These are phyloP conservation scores for Metschnikowia gelsemii DNA, from an alignment of 805 yeast species.

Conservation along the genomic window DNA sequence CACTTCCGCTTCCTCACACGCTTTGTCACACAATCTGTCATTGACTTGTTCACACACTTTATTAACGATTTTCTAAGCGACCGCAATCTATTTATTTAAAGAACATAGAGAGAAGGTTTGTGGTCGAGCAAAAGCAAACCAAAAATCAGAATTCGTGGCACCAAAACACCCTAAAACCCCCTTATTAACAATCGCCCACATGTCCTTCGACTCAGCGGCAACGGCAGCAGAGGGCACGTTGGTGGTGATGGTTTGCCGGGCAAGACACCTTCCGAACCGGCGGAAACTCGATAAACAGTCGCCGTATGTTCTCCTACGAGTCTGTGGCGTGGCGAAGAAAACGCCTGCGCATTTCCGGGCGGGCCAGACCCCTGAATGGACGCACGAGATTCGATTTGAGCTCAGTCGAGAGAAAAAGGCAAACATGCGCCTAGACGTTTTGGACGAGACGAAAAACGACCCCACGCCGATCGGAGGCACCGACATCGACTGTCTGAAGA, in stretches of 20 bases:
- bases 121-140: no score
- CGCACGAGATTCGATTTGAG: constrained; percentile 67
- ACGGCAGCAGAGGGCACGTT: constrained; percentile 53
- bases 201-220: constrained; percentile 14
- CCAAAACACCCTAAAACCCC: not conserved
- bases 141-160: no score
- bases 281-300: constrained; percentile 88
- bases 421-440: constrained; percentile 64
- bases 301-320: constrained; percentile 81
- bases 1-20: no score
- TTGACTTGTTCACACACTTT: no score
- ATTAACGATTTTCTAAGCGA: no score
- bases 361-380: constrained; percentile 93
- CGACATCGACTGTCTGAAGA: constrained; percentile 73
- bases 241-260: constrained; percentile 75
- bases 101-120: no score
- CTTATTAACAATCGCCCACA: not conserved
- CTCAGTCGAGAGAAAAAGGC: constrained; percentile 65
- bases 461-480: constrained; percentile 84
- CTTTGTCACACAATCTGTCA: no score
- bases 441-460: constrained; percentile 83
- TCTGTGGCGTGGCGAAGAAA: constrained; percentile 78
- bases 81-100: no score
- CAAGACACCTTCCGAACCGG: constrained; percentile 82
- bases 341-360: constrained; percentile 80